Evolutionary conservation across 2,329 filamentous ascomycete genomes (phyloP), one percentile per base, ranked within the genome.

Genomic region (Fusarium nanum): DNA sequence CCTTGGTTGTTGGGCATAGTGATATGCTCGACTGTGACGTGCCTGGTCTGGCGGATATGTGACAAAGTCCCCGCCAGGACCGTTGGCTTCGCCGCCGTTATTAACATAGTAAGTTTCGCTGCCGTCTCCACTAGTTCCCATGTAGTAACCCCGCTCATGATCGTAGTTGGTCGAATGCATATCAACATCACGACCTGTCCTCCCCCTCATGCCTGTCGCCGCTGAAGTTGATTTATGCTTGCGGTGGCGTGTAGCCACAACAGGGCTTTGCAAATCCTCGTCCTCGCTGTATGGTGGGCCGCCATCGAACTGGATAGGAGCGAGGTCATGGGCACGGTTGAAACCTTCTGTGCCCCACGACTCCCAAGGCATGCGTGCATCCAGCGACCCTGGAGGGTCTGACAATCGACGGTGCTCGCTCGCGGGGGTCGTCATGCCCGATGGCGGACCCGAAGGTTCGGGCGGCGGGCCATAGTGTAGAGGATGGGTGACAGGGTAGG

Each of bases 271-370:
- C 45, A 98, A 86, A 79, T 98, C 96, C 74, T 98, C 94, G 76
- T 98, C 94, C 81, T 98, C 94, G 79, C 93, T 97, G 83, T 94
- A 98, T 4, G 94, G 95, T 23, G 94, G 94, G 0, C 94, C 94
- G 77, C 96, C 93, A 6, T 89, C 92, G 74, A 96, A 95, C 50
- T 93, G 89, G 77, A 96, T 94, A 22, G 92, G 92, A 12, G 93
- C 91, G 18, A 97, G 85, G 75, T 94, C 92, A 72, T 92, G 87
- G 25, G 86, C 88, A 56, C 87, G 90, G 70, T 85, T 86, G 67
- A 88, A 86, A 34, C 85, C 79, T 72, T 87, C 81, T 75, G 85
- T 71, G 59, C 81, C 77, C 85, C 87, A 89, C 27, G 82, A 82
- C 45, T 88, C 86, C 87, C 88, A 90, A 34, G 83, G 83, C 76